These are phyloP conservation scores for Xylariaceae sp. DNA, from an alignment of 2,329 filamentous ascomycete genomes.

Conservation along the genomic window DNA sequence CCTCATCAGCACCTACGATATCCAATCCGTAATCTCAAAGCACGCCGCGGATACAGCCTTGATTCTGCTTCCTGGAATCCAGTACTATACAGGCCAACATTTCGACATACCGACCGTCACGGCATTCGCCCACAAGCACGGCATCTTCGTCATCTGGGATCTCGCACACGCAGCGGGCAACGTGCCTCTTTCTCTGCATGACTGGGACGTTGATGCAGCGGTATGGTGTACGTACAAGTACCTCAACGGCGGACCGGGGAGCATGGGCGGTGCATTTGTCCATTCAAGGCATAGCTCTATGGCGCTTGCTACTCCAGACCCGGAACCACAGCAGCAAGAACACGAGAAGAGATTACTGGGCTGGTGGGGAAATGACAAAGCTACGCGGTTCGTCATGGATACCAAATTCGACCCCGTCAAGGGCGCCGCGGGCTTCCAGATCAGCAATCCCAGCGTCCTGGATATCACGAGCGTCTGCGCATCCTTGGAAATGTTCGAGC, in stretches of 20 bases:
- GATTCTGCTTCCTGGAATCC: conserved; percentile 71
- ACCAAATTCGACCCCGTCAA: conserved; percentile 67
- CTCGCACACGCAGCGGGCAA: conserved; percentile 77
- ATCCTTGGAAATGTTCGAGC: conserved; percentile 66
- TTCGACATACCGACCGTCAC: conserved; percentile 74
- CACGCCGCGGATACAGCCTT: conserved; percentile 64
- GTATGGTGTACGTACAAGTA: conserved; percentile 85
- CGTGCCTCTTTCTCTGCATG: conserved; percentile 65
- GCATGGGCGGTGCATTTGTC: conserved; percentile 70
- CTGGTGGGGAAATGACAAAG: conserved; percentile 76
- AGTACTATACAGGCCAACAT: conserved; percentile 77
- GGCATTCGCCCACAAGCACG: conserved; percentile 60
- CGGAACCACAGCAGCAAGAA: conserved; percentile 33
- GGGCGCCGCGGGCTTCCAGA: conserved; percentile 71
- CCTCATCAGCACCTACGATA: conserved; percentile 61
- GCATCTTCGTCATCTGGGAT: conserved; percentile 73
- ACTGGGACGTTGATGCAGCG: conserved; percentile 75
- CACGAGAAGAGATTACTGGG: conserved; percentile 61
- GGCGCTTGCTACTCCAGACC: conserved; percentile 29
- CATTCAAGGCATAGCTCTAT: conserved; percentile 60
- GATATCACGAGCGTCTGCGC: conserved; percentile 68
- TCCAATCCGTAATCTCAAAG: conserved; percentile 61
- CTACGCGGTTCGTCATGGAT: conserved; percentile 70
- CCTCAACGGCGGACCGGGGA: conserved; percentile 71
- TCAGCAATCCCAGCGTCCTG: conserved; percentile 72